A percentile compares a stretch with the other conserved stretches of the same genome.
Evolutionary conservation across 192 early-diverging fungal species (phyloP).

Genomic region (Fimicolochytrium jonesii): DNA sequence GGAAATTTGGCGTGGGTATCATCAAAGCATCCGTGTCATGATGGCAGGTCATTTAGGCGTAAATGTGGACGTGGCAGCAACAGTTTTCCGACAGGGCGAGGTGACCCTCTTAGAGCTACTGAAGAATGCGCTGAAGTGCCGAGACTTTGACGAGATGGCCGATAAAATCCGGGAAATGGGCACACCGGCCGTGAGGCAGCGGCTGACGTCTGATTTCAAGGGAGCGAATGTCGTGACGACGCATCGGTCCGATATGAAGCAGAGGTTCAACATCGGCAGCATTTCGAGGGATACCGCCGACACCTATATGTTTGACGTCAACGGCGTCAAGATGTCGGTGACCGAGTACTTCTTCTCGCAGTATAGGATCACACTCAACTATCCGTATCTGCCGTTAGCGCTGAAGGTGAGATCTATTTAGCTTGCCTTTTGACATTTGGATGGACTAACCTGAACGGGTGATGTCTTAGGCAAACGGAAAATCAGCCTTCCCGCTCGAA

Average conservation of each 20-base stretch:
- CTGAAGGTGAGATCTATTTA: conserved; percentile 29
- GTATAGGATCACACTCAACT: conserved; percentile 59
- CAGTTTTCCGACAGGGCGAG: conserved; percentile 25
- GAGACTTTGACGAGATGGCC: too few relatives aligned
- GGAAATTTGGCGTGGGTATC: conserved; percentile 38
- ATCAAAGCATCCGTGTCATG: conserved; percentile 27
- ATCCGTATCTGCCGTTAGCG: conserved; percentile 68
- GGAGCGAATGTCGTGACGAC: conserved; percentile 24
- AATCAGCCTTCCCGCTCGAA: conserved; percentile 36
- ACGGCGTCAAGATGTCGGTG: conserved; percentile 12
- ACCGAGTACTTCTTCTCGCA: conserved; percentile 48
- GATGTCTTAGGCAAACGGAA: conserved; percentile 14
- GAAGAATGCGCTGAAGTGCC: conserved; percentile 47
- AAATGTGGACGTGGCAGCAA: conserved; percentile 35
- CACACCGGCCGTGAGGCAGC: conserved; percentile 17
- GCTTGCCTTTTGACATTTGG: too few relatives aligned
- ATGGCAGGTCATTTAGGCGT: conserved; percentile 41
- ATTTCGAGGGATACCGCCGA: conserved; percentile 6
- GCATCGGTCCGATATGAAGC: conserved; percentile 22
- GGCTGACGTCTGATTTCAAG: conserved; percentile 2
- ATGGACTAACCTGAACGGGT: too few relatives aligned
- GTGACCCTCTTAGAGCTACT: conserved; percentile 51
- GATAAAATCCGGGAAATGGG: too few relatives aligned
- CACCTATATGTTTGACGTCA: conserved; percentile 11
- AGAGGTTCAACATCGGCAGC: conserved; percentile 14